These are phyloP conservation scores for Thalassiosira hispida DNA, from an alignment of 352 stramenopile genomes.

Conservation along the genomic window DNA sequence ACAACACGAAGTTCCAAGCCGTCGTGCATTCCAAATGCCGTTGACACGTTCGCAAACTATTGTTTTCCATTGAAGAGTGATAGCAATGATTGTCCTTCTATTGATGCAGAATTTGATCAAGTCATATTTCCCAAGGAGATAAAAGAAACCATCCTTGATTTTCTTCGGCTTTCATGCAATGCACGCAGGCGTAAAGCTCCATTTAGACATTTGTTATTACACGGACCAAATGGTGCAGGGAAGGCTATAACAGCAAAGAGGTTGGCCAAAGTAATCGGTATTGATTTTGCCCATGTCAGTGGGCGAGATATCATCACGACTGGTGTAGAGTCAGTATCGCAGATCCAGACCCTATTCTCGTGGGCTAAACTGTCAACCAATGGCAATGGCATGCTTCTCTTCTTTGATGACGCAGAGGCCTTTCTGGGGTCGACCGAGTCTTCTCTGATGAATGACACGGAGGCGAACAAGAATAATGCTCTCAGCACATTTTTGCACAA, in stretches of 20 bases:
- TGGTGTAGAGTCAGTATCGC: slow-evolving; percentile 91
- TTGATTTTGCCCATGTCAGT: slow-evolving; percentile 99
- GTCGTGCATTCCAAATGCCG: not conserved
- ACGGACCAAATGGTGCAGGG: slow-evolving; percentile 97
- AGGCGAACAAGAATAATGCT: slow-evolving; percentile 88
- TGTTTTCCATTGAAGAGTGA: not conserved
- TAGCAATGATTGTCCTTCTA: not conserved
- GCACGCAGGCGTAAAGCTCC: slow-evolving; percentile 95
- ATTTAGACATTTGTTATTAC: slow-evolving; percentile 97
- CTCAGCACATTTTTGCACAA: slow-evolving; percentile 97
- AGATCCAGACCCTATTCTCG: slow-evolving; percentile 99
- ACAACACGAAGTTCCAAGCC: not conserved
- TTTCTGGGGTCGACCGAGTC: slow-evolving; percentile 94
- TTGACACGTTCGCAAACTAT: not conserved
- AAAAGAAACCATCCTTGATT: slow-evolving; percentile 88
- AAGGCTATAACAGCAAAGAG: slow-evolving; percentile 99
- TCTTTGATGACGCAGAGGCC: slow-evolving; percentile 97
- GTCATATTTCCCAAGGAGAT: slow-evolving; percentile 90
- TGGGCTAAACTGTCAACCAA: slow-evolving; percentile 91
- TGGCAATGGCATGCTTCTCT: slow-evolving; percentile 92
- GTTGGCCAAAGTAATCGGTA: slow-evolving; percentile 93
- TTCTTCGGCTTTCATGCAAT: slow-evolving; percentile 92
- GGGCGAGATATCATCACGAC: slow-evolving; percentile 98
- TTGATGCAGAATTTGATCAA: slow-evolving; percentile 83
- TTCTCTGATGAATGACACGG: slow-evolving; percentile 66